A percentile compares a stretch with the other conserved stretches of the same genome.
Evolutionary conservation across 768 basidiomycete genomes (phyloP).

Genomic region (Rhizopogon vinicolor): DNA sequence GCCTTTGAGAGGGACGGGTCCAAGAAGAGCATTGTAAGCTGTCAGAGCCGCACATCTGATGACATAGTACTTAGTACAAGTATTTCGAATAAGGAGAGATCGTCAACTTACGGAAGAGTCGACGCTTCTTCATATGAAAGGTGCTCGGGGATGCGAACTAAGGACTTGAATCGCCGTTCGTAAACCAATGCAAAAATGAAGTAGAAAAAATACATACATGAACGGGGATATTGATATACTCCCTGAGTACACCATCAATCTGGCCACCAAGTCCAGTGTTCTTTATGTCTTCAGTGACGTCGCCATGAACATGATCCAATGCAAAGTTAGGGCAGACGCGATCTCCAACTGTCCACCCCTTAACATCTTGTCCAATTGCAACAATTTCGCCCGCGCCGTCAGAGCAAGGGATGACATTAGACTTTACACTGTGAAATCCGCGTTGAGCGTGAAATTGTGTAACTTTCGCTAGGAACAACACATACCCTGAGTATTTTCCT

Average conservation of each 20-base stretch:
- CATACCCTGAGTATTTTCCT: slow-evolving; percentile 35
- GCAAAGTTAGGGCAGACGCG: slow-evolving; percentile 53
- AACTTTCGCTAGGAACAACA: slow-evolving; percentile 6
- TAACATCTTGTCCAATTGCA: slow-evolving; percentile 35
- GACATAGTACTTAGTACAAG: neutral
- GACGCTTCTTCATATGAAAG: slow-evolving; percentile 62
- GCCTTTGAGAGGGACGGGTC: slow-evolving; percentile 45
- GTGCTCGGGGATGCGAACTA: slow-evolving; percentile 51
- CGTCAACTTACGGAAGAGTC: slow-evolving; percentile 46
- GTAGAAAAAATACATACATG: slow-evolving; percentile 23
- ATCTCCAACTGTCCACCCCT: slow-evolving; percentile 49
- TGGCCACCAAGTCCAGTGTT: slow-evolving; percentile 40
- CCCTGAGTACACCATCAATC: slow-evolving; percentile 47
- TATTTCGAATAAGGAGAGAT: neutral
- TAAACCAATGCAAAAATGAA: neutral
- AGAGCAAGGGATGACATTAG: slow-evolving; percentile 30
- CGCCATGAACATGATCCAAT: slow-evolving; percentile 43
- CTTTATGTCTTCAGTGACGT: slow-evolving; percentile 31
- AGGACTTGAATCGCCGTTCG: slow-evolving; percentile 25
- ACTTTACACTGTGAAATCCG: slow-evolving; percentile 14
- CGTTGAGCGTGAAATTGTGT: slow-evolving; percentile 29
- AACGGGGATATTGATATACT: slow-evolving; percentile 49
- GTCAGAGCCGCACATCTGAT: slow-evolving; percentile 55
- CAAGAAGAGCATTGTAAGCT: slow-evolving; percentile 56
- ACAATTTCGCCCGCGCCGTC: slow-evolving; percentile 58